These are phyloP conservation scores for Nakazawaea ishiwadae DNA, from an alignment of 805 yeast genomes.

Conservation along the genomic window DNA sequence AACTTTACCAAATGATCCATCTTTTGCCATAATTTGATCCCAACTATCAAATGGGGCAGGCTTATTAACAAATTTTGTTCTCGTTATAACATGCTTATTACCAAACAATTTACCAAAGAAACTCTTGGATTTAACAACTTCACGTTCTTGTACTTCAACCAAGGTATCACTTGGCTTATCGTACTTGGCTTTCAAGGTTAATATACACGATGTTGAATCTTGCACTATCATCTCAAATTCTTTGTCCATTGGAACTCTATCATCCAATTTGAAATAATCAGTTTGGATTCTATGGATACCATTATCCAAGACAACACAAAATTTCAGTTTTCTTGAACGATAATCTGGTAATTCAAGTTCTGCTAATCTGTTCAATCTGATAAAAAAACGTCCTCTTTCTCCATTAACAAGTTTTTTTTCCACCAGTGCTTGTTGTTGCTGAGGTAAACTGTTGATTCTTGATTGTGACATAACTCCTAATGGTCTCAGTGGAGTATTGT, in stretches of 20 bases:
- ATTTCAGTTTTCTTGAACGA: constrained; percentile 38
- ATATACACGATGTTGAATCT: constrained; percentile 40
- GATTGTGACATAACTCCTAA: constrained; percentile 14
- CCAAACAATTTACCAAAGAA: constrained; percentile 27
- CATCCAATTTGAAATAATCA: constrained; percentile 29
- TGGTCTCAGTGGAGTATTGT: constrained; percentile 15
- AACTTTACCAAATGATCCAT: constrained; percentile 86
- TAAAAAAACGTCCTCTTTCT: constrained; percentile 47
- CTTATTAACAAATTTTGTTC: constrained; percentile 48
- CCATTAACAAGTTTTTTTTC: constrained; percentile 19
- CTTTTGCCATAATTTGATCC: constrained; percentile 64
- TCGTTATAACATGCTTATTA: constrained; percentile 37
- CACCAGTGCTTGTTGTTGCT: not conserved
- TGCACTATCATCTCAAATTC: constrained; percentile 77
- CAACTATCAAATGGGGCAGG: constrained; percentile 50
- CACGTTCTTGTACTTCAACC: constrained; percentile 57
- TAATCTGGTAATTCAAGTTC: constrained; percentile 45
- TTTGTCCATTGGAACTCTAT: constrained; percentile 44
- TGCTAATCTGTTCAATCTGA: constrained; percentile 42
- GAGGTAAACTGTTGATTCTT: constrained; percentile 13
- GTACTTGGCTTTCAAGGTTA: constrained; percentile 70
- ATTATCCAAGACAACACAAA: constrained; percentile 63
- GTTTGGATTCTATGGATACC: constrained; percentile 79
- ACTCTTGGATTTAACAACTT: constrained; percentile 26
- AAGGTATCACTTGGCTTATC: constrained; percentile 43